These are phyloP conservation scores for Dendrothele bispora DNA, from an alignment of 768 basidiomycete species.

Conservation along the genomic window DNA sequence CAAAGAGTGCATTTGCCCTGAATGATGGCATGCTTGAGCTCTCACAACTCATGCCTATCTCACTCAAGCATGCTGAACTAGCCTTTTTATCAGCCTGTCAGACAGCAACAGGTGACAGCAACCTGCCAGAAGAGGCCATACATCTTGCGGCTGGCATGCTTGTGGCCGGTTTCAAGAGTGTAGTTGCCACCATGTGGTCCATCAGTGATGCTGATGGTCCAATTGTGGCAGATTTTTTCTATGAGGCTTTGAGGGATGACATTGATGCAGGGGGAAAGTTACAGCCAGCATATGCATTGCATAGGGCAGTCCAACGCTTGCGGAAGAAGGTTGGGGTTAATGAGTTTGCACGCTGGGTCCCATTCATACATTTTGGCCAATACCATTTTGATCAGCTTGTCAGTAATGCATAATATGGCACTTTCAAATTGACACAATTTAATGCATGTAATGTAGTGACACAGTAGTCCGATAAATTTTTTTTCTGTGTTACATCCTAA, in stretches of 20 bases:
- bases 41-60: slow-evolving; percentile 11
- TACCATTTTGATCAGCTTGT: too few species aligned
- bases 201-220: slow-evolving; percentile 24
- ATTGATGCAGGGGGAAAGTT: not conserved
- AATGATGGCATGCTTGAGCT: slow-evolving; percentile 12
- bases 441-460: too few species aligned
- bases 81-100: slow-evolving; percentile 23
- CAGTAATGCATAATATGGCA: too few species aligned
- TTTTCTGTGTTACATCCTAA: too few species aligned
- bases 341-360: not conserved
- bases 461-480: too few species aligned
- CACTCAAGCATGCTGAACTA: slow-evolving; percentile 12
- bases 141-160: slow-evolving; percentile 24
- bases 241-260: not conserved
- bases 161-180: slow-evolving; percentile 19
- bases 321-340: too few species aligned
- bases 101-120: slow-evolving; percentile 17
- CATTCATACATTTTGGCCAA: not conserved
- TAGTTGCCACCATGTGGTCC: slow-evolving; percentile 34
- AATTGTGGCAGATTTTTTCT: slow-evolving; percentile 3
- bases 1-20: slow-evolving; percentile 18
- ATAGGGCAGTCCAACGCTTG: not conserved
- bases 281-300: slow-evolving; percentile 1
- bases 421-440: too few species aligned
- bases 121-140: slow-evolving; percentile 17